These are phyloP conservation scores for Paecilomyces fulvus DNA, from an alignment of 2,329 filamentous ascomycete genomes.

Conservation along the genomic window DNA sequence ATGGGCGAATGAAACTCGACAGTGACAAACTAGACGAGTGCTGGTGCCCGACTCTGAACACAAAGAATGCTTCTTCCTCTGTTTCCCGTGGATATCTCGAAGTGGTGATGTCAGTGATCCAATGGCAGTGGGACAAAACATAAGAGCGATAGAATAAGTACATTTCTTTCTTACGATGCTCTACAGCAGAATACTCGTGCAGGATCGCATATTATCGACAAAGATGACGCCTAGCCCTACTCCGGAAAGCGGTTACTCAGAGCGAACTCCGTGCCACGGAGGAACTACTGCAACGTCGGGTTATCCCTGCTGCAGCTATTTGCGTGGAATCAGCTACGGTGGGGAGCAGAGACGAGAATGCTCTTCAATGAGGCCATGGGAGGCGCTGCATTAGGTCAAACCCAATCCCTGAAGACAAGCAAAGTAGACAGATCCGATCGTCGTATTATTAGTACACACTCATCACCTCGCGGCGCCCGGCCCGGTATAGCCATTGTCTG, in stretches of 20 bases:
- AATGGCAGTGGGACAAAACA: background rate
- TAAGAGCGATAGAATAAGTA: background rate
- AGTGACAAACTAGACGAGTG: background rate
- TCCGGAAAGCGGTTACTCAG: background rate
- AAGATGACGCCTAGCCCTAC: background rate
- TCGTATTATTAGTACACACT: slow-evolving; percentile 13
- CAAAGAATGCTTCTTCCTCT: background rate
- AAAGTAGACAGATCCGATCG: slow-evolving; percentile 3
- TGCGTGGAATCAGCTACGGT: background rate
- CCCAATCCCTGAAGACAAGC: slow-evolving; percentile 9
- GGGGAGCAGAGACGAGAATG: background rate
- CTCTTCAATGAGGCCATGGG: background rate
- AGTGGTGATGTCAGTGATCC: background rate
- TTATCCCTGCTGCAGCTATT: background rate
- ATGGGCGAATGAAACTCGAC: background rate
- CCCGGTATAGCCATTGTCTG: slow-evolving; percentile 78
- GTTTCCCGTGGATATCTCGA: background rate
- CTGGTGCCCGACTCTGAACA: background rate
- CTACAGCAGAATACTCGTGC: background rate
- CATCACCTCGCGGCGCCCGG: slow-evolving; percentile 49
- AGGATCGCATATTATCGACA: background rate
- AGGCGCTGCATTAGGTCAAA: background rate
- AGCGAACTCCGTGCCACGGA: background rate
- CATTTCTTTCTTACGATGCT: background rate
- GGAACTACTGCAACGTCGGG: background rate